Evolutionary conservation across 2,329 filamentous ascomycete genomes (phyloP), one percentile per base, ranked within the genome.

Genomic region (Mycosphaerella sp.): DNA sequence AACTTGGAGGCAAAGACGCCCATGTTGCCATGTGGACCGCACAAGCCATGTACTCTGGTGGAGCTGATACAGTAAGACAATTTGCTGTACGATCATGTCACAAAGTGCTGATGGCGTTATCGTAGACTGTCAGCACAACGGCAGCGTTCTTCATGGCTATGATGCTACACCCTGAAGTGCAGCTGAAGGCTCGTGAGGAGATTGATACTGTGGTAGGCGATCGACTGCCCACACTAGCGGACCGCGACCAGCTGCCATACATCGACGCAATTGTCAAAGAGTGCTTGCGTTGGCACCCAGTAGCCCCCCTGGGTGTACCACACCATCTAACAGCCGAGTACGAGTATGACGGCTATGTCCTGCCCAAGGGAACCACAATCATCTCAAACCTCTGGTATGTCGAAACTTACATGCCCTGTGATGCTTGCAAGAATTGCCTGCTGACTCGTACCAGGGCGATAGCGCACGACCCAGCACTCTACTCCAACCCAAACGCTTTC

Each of bases 271-370:
- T 66, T 6, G 60, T 70, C 16, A 69, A 69, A 45, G 68, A 70
- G 52, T 59, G 59, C 5, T 57, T 68, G 49, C 58, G 70, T 40
- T 71, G 66, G 65, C 53, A 62, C 28, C 66, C 65, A 27, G 61
- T 67, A 14, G 44, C 51, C 6, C 60, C 62, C 5, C 56, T 59
- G 3, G 63, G 59, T 4, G 41, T 64, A 0, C 72, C 73, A 0
- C 73, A 76, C 46, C 69, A 71, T 41, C 72, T 71, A 0, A 71
- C 68, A 28, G 47, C 59, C 63, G 72, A 75, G 44, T 70, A 71
- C 45, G 63, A 57, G 54, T 64, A 71, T 41, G 66, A 70, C 41
- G 72, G 70, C 12, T 69, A 68, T 16, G 59, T 63, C 4, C 66
- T 76, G 28, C 73, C 74, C 2, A 71, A 68, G 32, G 68, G 66